Base-by-base conservation (phyloP, 2,329 filamentous ascomycete species). In the Incumbomyces lentus region DNA sequence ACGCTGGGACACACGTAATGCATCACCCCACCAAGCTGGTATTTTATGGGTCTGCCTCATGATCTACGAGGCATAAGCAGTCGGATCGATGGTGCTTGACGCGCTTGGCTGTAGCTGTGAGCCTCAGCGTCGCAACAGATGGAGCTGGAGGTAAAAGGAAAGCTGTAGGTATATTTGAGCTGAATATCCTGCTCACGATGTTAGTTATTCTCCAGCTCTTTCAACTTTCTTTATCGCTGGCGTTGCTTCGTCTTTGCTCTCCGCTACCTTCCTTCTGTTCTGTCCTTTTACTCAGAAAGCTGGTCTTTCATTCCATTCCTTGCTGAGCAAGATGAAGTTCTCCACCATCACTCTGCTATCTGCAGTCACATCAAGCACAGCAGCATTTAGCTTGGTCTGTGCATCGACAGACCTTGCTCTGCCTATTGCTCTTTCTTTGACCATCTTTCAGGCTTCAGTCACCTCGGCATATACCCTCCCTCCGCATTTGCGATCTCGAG, bases 311-410 rank as follows among this genome's bases (percentile, higher is more conserved):
- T 12, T 32, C n/a, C 40, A 42, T n/a, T 42, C 40, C 40, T 42
- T 42, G 40, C 40, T 33, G 30, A 33, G 26, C 40, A 45, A 45
- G 31, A 45, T 45, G 42, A 45, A 45, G 33, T 45, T 37, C 22
- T 38, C 19, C 14, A 45, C 33, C 12, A n/a, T 37, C 17, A 45
- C 42, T 38, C n/a, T 45, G 19, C 34, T 45, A 31, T 45, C 42
- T 14, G n/a, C 26, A 13, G 34, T 31, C 16, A 19, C n/a, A 32
- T 33, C 34, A 34, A 45, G 14, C 18, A 37, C 30, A 17, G 30
- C 31, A 11, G 42, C 42, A 10, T 37, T 45, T 16, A 38, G 33
- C 22, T n/a, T 37, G 11, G 13, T 18, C n/a, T 19, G 14, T 7
- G 30, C 14, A 6, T 7, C 33, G 2, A 38, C 42, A 38, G 33